Percentiles rank a stretch among this genome's conserved stretches.
phyloP scores from a whole-genome alignment of 805 yeast genomes.

The Jamesozyma lodderae region DNA sequence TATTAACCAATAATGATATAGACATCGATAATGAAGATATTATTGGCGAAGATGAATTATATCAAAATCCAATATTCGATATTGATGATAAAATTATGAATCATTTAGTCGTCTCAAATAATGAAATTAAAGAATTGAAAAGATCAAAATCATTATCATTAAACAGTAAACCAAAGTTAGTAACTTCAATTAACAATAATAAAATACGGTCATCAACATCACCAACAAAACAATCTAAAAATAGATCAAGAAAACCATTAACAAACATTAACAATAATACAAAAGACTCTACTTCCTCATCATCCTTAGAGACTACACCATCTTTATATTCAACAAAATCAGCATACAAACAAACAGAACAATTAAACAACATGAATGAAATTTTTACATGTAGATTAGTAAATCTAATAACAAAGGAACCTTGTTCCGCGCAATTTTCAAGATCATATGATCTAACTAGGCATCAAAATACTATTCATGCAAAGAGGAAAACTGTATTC shows the following conservation, averaged over 20 bases:
- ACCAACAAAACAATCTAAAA: background rate
- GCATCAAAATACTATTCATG: constrained; percentile 95
- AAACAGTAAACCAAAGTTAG: constrained; percentile 4
- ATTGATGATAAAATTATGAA: background rate
- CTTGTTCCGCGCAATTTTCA: constrained; percentile 49
- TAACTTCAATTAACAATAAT: background rate
- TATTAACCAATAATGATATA: constrained; percentile 2
- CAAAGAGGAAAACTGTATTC: constrained; percentile 74
- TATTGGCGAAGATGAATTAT: constrained; percentile 16
- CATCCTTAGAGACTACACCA: background rate
- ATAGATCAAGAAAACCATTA: constrained; percentile 6
- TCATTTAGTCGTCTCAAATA: constrained; percentile 8
- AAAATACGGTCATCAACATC: background rate
- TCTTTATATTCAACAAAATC: background rate
- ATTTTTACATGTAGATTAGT: constrained; percentile 13
- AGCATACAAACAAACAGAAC: background rate
- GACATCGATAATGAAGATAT: constrained; percentile 8
- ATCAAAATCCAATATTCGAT: background rate
- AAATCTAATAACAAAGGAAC: constrained; percentile 22
- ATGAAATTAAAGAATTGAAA: constrained; percentile 4
- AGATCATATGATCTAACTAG: constrained; percentile 91
- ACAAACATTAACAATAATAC: constrained; percentile 6
- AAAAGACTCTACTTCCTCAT: background rate
- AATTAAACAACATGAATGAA: constrained; percentile 2
- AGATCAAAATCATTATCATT: constrained; percentile 10